phyloP scores from a whole-genome alignment of 495 filamentous ascomycete species.

The Chlorociboria aeruginascens region DNA sequence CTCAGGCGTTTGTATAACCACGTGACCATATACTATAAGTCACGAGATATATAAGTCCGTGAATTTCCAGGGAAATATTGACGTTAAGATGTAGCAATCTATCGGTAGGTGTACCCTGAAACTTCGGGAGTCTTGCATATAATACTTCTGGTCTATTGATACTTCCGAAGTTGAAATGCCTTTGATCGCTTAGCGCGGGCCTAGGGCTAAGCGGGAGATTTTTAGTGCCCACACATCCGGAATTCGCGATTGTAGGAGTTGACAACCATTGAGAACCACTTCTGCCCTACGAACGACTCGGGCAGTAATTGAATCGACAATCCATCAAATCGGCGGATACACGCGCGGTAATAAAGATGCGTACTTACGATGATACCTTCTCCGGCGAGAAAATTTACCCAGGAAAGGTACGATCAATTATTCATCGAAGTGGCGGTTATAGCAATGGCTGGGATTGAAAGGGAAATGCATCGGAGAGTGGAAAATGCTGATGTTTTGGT shows the following conservation, averaged over 20 bases:
- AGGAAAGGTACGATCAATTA: slow-evolving; percentile 71
- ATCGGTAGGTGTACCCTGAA: too few species aligned
- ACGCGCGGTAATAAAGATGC: slow-evolving; percentile 20
- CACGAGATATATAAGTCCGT: too few species aligned
- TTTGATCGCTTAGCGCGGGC: neutral
- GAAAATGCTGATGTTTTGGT: slow-evolving; percentile 20
- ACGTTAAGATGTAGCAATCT: too few species aligned
- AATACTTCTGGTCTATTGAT: too few species aligned
- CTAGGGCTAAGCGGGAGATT: neutral
- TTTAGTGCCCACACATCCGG: slow-evolving; percentile 2
- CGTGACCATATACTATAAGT: neutral
- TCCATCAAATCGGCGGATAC: slow-evolving; percentile 17
- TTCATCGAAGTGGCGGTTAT: slow-evolving; percentile 1
- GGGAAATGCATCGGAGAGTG: neutral
- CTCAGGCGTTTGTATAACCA: neutral
- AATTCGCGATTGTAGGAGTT: slow-evolving; percentile 9
- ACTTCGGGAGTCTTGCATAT: too few species aligned
- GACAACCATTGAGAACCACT: slow-evolving; percentile 13
- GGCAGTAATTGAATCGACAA: slow-evolving; percentile 14
- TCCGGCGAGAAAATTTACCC: slow-evolving; percentile 97
- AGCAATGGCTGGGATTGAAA: neutral
- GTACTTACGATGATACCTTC: slow-evolving; percentile 87
- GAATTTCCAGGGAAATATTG: too few species aligned
- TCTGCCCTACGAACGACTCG: slow-evolving; percentile 13
- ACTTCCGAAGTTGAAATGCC: neutral